A percentile compares a stretch with the other conserved stretches of the same genome.
These are phyloP conservation scores for Fusarium miscanthi DNA, from an alignment of 2,329 filamentous ascomycete species.

Conservation along the genomic window DNA sequence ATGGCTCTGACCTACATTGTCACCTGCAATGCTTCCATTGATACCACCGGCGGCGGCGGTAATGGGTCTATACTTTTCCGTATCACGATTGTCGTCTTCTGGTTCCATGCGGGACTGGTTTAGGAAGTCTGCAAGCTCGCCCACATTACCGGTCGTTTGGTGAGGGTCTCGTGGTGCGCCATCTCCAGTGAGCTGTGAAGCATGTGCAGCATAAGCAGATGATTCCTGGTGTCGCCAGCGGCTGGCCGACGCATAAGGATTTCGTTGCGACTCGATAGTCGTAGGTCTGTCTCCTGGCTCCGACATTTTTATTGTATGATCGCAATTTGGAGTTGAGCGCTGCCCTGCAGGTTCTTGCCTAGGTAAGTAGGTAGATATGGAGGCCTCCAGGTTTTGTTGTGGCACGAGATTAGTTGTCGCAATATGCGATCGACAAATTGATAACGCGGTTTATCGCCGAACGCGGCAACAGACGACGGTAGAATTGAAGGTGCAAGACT, in stretches of 20 bases:
- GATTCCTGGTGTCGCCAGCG: slow-evolving; percentile 75
- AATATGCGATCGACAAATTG: slow-evolving; percentile 22
- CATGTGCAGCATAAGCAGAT: slow-evolving; percentile 63
- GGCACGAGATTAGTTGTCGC: slow-evolving; percentile 19
- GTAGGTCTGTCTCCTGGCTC: slow-evolving; percentile 33
- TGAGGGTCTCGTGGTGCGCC: slow-evolving; percentile 47
- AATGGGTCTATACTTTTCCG: slow-evolving; percentile 60
- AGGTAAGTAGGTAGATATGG: slow-evolving; percentile 3
- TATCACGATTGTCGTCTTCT: slow-evolving; percentile 45
- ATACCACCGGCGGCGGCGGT: slow-evolving; percentile 54
- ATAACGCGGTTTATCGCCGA: slow-evolving; percentile 21
- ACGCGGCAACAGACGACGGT: slow-evolving; percentile 9
- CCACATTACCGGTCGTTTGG: slow-evolving; percentile 55
- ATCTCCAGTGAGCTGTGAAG: slow-evolving; percentile 47
- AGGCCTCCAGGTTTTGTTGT: slow-evolving; percentile 27
- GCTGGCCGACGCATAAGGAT: slow-evolving; percentile 67
- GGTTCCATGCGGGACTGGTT: slow-evolving; percentile 65
- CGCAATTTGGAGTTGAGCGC: neutral
- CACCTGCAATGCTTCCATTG: slow-evolving; percentile 14
- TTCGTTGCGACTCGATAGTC: slow-evolving; percentile 52
- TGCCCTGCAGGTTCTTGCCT: neutral
- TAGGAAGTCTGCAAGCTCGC: slow-evolving; percentile 66
- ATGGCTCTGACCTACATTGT: slow-evolving; percentile 46
- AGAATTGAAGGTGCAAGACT: neutral
- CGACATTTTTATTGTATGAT: slow-evolving; percentile 36